Percentiles rank a stretch among this genome's conserved stretches.
phyloP scores from a whole-genome alignment of 208 protist species.

The Wallacemonas collosoma region DNA sequence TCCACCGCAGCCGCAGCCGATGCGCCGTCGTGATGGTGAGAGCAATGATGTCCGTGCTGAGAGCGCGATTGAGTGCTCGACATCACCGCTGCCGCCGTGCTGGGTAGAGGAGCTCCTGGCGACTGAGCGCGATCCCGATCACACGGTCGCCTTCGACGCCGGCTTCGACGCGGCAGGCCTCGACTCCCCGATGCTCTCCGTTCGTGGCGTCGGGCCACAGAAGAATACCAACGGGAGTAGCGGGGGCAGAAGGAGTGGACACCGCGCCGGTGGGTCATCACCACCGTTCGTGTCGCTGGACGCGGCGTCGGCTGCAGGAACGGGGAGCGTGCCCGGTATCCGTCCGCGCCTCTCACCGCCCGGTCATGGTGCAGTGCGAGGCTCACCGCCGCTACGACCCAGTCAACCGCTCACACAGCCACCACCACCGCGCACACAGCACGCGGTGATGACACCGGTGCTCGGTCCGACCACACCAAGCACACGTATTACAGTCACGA shows the following conservation, averaged over 20 bases:
- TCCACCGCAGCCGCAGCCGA: not conserved
- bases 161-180: not conserved
- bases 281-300: not conserved
- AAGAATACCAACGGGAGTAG: not conserved
- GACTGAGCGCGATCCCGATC: not conserved
- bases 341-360: conserved; percentile 5
- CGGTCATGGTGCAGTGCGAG: not conserved
- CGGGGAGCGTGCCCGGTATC: conserved; percentile 6
- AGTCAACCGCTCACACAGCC: conserved; percentile 1
- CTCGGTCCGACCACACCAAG: not conserved
- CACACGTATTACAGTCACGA: conserved; percentile 3
- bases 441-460: conserved; percentile 12
- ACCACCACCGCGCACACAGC: conserved; percentile 10
- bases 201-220: not conserved
- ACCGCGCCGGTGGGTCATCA: not conserved
- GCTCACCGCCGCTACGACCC: conserved; percentile 7
- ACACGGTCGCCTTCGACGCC: not conserved
- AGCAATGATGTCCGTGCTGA: not conserved
- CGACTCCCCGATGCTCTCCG: not conserved
- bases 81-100: conserved; percentile 15
- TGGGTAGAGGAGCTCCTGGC: conserved; percentile 56
- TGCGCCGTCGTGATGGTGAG: conserved; percentile 3
- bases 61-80: not conserved
- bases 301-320: not conserved
- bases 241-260: not conserved